Evolutionary conservation across 192 early-diverging fungal species (phyloP).

Genomic region (Entomortierella chlamydospora): DNA sequence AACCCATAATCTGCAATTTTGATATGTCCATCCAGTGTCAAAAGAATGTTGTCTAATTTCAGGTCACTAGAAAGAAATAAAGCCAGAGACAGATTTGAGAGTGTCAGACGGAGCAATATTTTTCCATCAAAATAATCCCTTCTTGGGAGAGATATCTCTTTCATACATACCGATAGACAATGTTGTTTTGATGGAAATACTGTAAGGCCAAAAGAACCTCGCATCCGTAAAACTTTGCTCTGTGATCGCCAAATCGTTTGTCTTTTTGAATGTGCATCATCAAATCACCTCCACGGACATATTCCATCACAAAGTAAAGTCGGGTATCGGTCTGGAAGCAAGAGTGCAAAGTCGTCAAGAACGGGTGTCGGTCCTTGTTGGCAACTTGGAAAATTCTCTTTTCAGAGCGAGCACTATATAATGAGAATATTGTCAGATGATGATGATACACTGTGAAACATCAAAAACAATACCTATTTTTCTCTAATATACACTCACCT

Average conservation of each 20-base stretch:
- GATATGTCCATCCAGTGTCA: conserved; percentile 94
- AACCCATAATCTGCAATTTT: conserved; percentile 99
- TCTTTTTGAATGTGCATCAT: conserved; percentile 99
- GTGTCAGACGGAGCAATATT: too few species aligned
- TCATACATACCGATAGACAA: conserved; percentile 77
- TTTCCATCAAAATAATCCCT: not conserved
- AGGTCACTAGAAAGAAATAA: conserved; percentile 71
- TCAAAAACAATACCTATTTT: too few species aligned
- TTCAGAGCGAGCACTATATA: conserved; percentile 90
- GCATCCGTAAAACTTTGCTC: conserved; percentile 96
- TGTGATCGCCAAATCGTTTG: conserved; percentile 89
- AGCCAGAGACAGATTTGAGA: not conserved
- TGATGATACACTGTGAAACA: too few species aligned
- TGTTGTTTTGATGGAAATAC: conserved; percentile 94
- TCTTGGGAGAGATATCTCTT: conserved; percentile 12
- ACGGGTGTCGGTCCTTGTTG: conserved; percentile 91
- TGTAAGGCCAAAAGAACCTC: conserved; percentile 94
- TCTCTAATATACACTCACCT: too few species aligned
- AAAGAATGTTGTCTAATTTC: conserved; percentile 96
- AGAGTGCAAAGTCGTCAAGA: conserved; percentile 96
- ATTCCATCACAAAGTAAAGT: conserved; percentile 99
- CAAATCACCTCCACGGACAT: conserved; percentile 95
- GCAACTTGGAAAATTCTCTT: conserved; percentile 95
- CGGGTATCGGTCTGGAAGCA: conserved; percentile 96
- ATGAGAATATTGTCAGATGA: too few species aligned